Base-by-base conservation (phyloP, 2,329 filamentous ascomycete species). In the Blastomyces gilchristii region DNA sequence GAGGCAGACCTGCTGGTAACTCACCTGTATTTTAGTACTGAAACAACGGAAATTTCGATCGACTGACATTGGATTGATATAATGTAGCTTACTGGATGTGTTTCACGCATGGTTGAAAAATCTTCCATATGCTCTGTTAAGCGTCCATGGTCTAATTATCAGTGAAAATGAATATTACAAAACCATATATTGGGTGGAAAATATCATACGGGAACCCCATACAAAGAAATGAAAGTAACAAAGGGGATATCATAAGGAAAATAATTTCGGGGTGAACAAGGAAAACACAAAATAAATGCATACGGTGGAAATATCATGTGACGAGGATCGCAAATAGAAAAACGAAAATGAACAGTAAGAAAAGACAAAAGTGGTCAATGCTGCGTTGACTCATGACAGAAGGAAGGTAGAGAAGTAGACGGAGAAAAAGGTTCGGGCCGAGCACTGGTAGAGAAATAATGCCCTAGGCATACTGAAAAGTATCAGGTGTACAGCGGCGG, bases 231-330 rank as follows among this genome's bases (percentile, higher is more conserved):
- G 11, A 31, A 28, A 47, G 69, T 68, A 76, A 76, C 74, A 72
- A 68, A 75, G 71, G 74, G 75, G 75, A 77, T 77, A 77, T 77
- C 75, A 77, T 74, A 70, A 71, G 72, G 7, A 72, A 67, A 61
- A 56, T 22, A 31, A 54, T 53, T 31, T 31, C n/a, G 41, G 49
- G 60, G 52, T 18, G 60, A 61, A 37, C 12, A 58, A 58, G 31
- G 31, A n/a, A 6, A 43, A 61, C 22, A 63, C 28, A 56, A 63
- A 68, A 69, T 71, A 67, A 64, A 64, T 67, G 67, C 65, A 64
- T 63, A 70, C 64, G 62, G 63, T 62, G 66, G 65, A 18, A 62
- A 63, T 63, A 66, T 49, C 58, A 67, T 65, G 66, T 63, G 65
- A 63, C 65, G 63, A 63, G 62, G 66, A 67, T 62, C 61, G 63